Evolutionary conservation across 148 eudicot genomes (phyloP).

Genomic region (Chenopodium berlandieri): DNA sequence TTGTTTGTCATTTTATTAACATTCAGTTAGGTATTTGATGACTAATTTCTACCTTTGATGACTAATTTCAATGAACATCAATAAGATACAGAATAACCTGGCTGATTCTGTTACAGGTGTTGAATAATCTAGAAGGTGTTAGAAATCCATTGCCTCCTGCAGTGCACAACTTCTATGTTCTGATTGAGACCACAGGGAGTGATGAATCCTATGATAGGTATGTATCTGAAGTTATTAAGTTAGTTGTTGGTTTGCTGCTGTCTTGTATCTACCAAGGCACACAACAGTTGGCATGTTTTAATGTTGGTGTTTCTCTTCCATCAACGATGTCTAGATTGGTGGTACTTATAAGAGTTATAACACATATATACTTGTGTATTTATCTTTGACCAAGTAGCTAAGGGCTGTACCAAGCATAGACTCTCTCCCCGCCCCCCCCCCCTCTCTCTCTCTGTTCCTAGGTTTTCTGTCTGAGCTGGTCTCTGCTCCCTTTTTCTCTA

Average conservation of each 20-base stretch:
- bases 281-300: neutral
- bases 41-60: neutral
- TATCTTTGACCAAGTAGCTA: neutral
- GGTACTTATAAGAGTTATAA: no score
- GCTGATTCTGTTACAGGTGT: conserved; percentile 51
- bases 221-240: conserved; percentile 13
- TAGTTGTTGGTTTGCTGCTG: neutral
- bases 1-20: neutral
- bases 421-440: no score
- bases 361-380: neutral
- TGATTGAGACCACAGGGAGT: conserved; percentile 96
- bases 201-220: conserved; percentile 85
- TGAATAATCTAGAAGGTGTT: conserved; percentile 70
- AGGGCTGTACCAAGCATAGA: neutral
- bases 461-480: neutral
- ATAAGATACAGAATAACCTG: conserved; percentile 7
- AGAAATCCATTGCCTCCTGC: conserved; percentile 86
- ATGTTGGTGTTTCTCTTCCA: neutral
- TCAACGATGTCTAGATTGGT: neutral
- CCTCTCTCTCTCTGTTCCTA: neutral
- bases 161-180: conserved; percentile 73
- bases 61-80: neutral
- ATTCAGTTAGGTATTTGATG: neutral
- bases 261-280: conserved; percentile 3
- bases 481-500: neutral